Base-by-base conservation (phyloP, 345 rosid genomes). In the Gossypium ekmanianum region DNA sequence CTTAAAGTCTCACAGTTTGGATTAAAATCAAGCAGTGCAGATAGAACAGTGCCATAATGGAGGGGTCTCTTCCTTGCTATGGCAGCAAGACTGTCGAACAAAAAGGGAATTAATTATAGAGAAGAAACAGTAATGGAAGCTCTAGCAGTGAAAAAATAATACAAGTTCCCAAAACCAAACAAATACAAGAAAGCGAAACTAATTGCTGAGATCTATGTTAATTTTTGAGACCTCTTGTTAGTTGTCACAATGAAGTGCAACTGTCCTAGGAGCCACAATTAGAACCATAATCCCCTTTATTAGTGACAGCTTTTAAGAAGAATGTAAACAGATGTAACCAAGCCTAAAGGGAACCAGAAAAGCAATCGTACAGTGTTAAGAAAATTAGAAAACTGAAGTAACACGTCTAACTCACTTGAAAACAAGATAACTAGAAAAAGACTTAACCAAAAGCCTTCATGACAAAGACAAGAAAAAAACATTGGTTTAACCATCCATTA, bases 41-140 rank as follows among this genome's bases (percentile, higher is more conserved):
- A 87, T 61, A 91, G 84, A 81, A 93, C 78, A 47, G 83, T 77
- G 73, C 78, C 87, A 81, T 90, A 93, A 84, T 87, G 89, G 52
- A 84, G 80, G 9, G 89, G 92, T 84, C 99, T 91, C 89, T 86
- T 92, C 87, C 89, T 90, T 68, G 92, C 98, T 75, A 93, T 84
- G 73, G 93, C 87, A 61, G 97, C 95, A 79, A 94, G 94, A 90
- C 99, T 94, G 90, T 22, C 85, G 87, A 82, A 78, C 76, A 84
- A 74, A 79, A 81, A 66, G 5, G 11, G 11, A 5, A 65, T 54
- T 9, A 41, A 5, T 43, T 20, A 9, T 16, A 59, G 16, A 34
- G 70, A 24, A 72, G 39, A 44, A 26, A 61, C 48, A 34, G 39
- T 61, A 71, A 70, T 34, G 65, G 39, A 9, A 27, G 45, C 27